These are phyloP conservation scores for Auricularia sp. DNA, from an alignment of 768 basidiomycete species.

Conservation along the genomic window DNA sequence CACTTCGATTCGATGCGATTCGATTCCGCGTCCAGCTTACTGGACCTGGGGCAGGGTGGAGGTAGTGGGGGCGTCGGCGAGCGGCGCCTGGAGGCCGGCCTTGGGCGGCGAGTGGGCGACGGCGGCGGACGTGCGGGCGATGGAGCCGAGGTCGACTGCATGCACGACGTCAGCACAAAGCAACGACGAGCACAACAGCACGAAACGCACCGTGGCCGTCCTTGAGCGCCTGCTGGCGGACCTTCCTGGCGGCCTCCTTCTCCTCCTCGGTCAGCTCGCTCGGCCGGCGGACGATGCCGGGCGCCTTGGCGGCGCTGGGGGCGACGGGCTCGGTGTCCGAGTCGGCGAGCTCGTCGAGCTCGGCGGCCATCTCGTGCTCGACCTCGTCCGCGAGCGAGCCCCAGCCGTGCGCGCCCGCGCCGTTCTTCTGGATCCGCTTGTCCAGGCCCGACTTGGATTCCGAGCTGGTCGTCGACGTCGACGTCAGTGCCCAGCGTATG, in stretches of 20 bases:
- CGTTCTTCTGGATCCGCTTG: conserved; percentile 63
- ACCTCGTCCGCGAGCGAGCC: conserved; percentile 58
- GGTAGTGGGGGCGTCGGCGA: background rate
- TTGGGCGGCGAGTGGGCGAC: conserved; percentile 13
- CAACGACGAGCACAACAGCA: too few species aligned
- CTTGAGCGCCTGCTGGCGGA: conserved; percentile 69
- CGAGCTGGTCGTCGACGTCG: conserved; percentile 32
- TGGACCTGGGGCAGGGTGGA: too few species aligned
- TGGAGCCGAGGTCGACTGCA: conserved; percentile 55
- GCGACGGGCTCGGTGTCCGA: conserved; percentile 25
- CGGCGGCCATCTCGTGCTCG: conserved; percentile 46
- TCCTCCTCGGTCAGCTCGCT: conserved; percentile 49
- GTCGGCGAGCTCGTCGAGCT: conserved; percentile 46
- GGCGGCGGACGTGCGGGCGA: conserved; percentile 75
- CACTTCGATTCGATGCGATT: too few species aligned
- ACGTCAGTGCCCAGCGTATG: background rate
- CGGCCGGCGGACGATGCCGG: conserved; percentile 4
- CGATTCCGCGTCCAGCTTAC: too few species aligned
- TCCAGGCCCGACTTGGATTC: conserved; percentile 69
- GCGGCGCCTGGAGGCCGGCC: background rate
- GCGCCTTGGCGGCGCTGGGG: conserved; percentile 7
- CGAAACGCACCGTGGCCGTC: conserved; percentile 32
- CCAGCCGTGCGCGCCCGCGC: conserved; percentile 81
- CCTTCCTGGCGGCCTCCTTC: conserved; percentile 46
- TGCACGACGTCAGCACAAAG: background rate